phyloP scores from a whole-genome alignment of 2,329 filamentous ascomycete species.

The Arachnomyces sp. region DNA sequence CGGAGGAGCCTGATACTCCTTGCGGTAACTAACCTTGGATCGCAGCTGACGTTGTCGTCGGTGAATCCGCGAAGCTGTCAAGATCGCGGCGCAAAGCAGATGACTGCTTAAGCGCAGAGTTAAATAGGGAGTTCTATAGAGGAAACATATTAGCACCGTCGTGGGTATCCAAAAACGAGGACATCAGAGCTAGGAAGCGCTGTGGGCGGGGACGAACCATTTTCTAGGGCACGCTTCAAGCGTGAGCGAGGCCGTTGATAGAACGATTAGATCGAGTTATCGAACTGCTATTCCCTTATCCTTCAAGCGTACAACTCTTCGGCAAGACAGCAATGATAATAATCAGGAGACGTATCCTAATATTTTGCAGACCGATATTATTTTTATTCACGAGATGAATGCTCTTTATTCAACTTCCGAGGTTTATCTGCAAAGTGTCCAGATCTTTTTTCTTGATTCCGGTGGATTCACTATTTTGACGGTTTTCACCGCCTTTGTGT shows the following conservation, averaged over 20 bases:
- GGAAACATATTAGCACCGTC: too few species aligned
- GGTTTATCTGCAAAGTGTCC: slow-evolving; percentile 15
- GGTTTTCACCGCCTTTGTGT: slow-evolving; percentile 26
- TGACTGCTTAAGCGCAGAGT: slow-evolving; percentile 76
- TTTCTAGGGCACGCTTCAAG: neutral
- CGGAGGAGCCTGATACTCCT: neutral
- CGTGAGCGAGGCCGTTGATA: too few species aligned
- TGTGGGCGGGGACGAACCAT: too few species aligned
- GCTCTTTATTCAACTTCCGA: too few species aligned
- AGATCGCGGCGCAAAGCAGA: slow-evolving; percentile 71
- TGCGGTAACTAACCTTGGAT: slow-evolving; percentile 44
- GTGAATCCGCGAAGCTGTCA: slow-evolving; percentile 56
- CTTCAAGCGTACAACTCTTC: too few species aligned
- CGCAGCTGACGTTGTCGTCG: slow-evolving; percentile 50
- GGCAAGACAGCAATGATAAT: too few species aligned
- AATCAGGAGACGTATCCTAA: too few species aligned
- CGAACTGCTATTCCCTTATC: too few species aligned
- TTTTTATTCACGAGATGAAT: neutral
- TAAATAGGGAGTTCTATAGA: slow-evolving; percentile 69
- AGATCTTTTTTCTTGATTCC: slow-evolving; percentile 9
- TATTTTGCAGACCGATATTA: too few species aligned
- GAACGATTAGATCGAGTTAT: too few species aligned
- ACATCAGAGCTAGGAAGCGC: too few species aligned
- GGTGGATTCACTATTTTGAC: slow-evolving; percentile 15
- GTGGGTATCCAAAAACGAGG: too few species aligned